Evolutionary conservation across 306 rosid genomes (phyloP), one percentile per base, ranked within the genome.

Genomic region (Vicia villosa): DNA sequence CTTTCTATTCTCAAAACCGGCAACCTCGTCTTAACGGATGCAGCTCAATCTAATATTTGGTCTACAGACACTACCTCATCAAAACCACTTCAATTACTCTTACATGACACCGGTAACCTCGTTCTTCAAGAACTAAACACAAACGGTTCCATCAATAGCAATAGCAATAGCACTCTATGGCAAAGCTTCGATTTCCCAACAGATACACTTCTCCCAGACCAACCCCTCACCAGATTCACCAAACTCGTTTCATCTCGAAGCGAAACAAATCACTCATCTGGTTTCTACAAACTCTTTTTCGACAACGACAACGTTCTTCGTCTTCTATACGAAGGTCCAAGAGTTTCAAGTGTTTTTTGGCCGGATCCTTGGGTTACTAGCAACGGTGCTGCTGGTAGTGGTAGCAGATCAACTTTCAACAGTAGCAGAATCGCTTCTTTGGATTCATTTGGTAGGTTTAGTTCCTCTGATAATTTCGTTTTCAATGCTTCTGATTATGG

Each of bases 161-260:
- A 7, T 22, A 22, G 0, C 3, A 8, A 17, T 20, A 2, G 1
- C 8, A 8, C 55, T 38, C 0, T 69, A 0, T 69, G 74, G 74
- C 74, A 69, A 34, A 69, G 74, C 5, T 69, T 69, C 6, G 51
- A 69, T 21, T 69, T 37, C 24, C 74, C 74, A 38, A 69, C 74
- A 1, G 11, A 69, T 4, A 69, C 74, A 1, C 74, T 69, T 15
- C 22, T 69, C 1, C 74, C 74, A 0, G 2, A 22, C 3, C 74
- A 69, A 38, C 22, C 15, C 1, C 14, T 69, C 2, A 69, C 63
- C 0, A 14, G 40, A 7, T 52, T 20, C 16, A 38, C 22, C 0
- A 64, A 64, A 9, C 69, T 64, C 8, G 40, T 64, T 43, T 64
- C 69, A 1, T 64, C 69, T 0, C 24, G 69, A 64, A 64, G 55